Evolutionary conservation across 371 early-diverging fungal genomes (phyloP), one percentile per base, ranked within the genome.

Genomic region (Rhizopus arrhizus): DNA sequence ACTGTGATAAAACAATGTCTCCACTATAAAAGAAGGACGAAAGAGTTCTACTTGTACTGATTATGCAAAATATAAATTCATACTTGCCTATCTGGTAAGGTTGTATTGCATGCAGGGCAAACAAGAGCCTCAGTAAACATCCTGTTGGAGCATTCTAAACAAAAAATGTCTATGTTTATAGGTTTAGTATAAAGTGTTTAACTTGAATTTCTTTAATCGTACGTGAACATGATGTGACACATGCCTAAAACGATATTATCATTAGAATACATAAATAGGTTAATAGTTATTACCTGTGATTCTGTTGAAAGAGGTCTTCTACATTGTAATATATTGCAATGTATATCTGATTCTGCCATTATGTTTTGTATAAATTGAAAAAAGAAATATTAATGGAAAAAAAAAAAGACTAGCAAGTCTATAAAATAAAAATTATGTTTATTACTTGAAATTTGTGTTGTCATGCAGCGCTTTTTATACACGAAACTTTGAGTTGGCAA

Each of bases 151-250:
- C 93, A 93, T 1, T 63, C 68, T 13, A 85, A 72, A 68, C 93
- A 93, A 73, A 93, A 93, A 5, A 93, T 86, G 61, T 93, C 91
- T 91, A 72, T 7, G 46, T 32, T 4, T 15, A 38, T 54, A 57
- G 7, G 40, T 12, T 48, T 48, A 55, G 33, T 43, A 56, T 31
- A 56, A 33, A 5, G 29, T 10, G 10, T 33, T 22, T 22, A 22
- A 22, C 22, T 22, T 29, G 35, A 9, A 9, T 36, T 6, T 11
- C 9, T 36, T 36, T 31, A 41, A 10, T 10, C 15, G 61, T 80
- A 89, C 90, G 91, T 16, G 89, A 88, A 65, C 91, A 91, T 4
- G 88, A 87, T 13, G 91, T 91, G 38, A 90, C 83, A 61, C 85
- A 86, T 22, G 87, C 91, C 77, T 83, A 51, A 4, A 59, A 35